Percentiles rank a stretch among this genome's conserved stretches.
phyloP scores from a whole-genome alignment of 306 rosid genomes.

The Rubus parviflorus region DNA sequence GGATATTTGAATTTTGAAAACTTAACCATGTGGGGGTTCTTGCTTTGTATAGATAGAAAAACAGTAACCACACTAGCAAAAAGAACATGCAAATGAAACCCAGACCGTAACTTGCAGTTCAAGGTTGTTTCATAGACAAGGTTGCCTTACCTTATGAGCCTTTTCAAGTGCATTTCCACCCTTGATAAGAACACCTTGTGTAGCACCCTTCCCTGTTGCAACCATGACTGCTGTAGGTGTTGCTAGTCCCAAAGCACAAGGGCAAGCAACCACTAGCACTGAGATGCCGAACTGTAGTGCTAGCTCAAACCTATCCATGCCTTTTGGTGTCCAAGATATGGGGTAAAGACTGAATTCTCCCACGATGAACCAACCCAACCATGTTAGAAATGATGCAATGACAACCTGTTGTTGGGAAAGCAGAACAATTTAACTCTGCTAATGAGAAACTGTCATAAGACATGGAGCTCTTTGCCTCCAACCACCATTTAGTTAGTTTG shows the following conservation, averaged over 20 bases:
- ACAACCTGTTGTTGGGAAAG: constrained; percentile 55
- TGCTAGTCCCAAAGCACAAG: constrained; percentile 95
- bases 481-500: neutral
- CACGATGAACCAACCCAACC: constrained; percentile 77
- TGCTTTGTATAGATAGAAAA: neutral
- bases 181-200: constrained; percentile 94
- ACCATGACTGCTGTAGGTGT: constrained; percentile 97
- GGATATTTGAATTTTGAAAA: too few relatives aligned
- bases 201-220: constrained; percentile 93
- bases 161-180: constrained; percentile 94
- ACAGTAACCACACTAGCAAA: neutral
- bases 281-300: constrained; percentile 92
- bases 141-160: constrained; percentile 75
- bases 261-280: constrained; percentile 91
- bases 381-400: constrained; percentile 60
- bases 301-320: constrained; percentile 83
- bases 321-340: constrained; percentile 67
- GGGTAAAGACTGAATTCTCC: constrained; percentile 64
- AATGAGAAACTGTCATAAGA: neutral
- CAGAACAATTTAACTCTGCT: neutral
- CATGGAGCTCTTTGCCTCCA: neutral
- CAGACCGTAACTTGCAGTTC: neutral
- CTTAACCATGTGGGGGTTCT: neutral
- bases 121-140: constrained; percentile 4
- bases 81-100: neutral